These are phyloP conservation scores for Phytophthora constricta DNA, from an alignment of 352 stramenopile genomes.

Conservation along the genomic window DNA sequence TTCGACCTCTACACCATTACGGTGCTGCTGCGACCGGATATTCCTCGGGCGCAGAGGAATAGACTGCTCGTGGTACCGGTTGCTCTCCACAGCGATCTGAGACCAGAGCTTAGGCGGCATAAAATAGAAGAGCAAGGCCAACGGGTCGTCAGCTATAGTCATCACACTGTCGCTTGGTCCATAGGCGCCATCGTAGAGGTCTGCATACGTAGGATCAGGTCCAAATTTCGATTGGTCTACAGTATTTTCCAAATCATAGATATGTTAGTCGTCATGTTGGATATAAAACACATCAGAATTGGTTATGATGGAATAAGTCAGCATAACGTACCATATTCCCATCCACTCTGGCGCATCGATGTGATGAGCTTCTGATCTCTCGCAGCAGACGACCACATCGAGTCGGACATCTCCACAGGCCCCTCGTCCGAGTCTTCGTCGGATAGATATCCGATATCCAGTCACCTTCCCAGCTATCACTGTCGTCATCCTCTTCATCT, in stretches of 20 bases:
- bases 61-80: constrained; percentile 4
- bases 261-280: constrained; percentile 3
- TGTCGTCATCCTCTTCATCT: not conserved
- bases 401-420: not conserved
- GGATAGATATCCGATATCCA: constrained; percentile 1
- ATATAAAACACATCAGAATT: too few relatives aligned
- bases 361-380: not conserved
- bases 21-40: not conserved
- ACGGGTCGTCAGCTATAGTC: constrained; percentile 2
- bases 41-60: not conserved
- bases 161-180: not conserved
- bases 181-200: constrained; percentile 1
- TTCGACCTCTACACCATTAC: not conserved
- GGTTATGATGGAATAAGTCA: not conserved
- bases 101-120: constrained; percentile 1
- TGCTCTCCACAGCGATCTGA: constrained; percentile 5
- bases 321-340: not conserved
- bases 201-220: not conserved
- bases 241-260: not conserved
- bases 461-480: not conserved
- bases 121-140: constrained; percentile 10
- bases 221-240: not conserved
- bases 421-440: not conserved
- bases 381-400: not conserved
- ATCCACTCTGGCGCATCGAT: not conserved